These are phyloP conservation scores for Globisporangium mamillatum DNA, from an alignment of 352 stramenopile species.

Conservation along the genomic window DNA sequence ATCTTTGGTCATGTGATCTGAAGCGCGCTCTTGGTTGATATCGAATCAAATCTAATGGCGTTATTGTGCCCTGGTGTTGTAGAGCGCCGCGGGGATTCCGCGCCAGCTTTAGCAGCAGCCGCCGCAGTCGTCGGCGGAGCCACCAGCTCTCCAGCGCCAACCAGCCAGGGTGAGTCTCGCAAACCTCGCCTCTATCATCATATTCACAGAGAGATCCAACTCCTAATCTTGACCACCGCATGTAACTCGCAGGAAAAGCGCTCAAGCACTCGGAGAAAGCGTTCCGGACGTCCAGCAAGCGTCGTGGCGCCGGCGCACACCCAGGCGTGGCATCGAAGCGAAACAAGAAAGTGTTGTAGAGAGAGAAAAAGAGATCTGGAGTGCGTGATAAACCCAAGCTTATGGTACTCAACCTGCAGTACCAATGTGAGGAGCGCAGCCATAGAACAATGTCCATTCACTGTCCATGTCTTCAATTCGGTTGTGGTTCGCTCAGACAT, in stretches of 20 bases:
- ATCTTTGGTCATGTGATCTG: not conserved
- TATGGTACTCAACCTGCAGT: not conserved
- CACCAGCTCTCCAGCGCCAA: constrained; percentile 21
- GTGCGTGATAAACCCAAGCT: no score
- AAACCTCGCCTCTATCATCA: not conserved
- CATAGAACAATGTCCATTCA: not conserved
- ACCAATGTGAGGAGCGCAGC: not conserved
- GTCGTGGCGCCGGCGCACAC: constrained; percentile 26
- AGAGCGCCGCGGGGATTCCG: constrained; percentile 35
- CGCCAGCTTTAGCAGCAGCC: constrained; percentile 7
- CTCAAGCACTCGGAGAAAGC: constrained; percentile 58
- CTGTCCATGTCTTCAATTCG: no score
- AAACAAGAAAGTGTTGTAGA: constrained; percentile 54
- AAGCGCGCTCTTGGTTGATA: not conserved
- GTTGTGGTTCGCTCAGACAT: no score
- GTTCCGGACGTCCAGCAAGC: constrained; percentile 39
- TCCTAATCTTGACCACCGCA: not conserved
- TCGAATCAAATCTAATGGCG: not conserved
- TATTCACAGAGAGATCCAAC: not conserved
- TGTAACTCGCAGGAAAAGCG: constrained; percentile 33
- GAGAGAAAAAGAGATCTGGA: constrained; percentile 6
- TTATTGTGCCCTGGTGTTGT: not conserved
- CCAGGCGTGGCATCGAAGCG: constrained; percentile 44
- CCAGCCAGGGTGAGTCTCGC: constrained; percentile 28
- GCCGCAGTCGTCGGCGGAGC: constrained; percentile 10